Percentiles rank a stretch among this genome's conserved stretches.
phyloP scores from a whole-genome alignment of 495 filamentous ascomycete genomes.

The Elasticomyces elasticus region DNA sequence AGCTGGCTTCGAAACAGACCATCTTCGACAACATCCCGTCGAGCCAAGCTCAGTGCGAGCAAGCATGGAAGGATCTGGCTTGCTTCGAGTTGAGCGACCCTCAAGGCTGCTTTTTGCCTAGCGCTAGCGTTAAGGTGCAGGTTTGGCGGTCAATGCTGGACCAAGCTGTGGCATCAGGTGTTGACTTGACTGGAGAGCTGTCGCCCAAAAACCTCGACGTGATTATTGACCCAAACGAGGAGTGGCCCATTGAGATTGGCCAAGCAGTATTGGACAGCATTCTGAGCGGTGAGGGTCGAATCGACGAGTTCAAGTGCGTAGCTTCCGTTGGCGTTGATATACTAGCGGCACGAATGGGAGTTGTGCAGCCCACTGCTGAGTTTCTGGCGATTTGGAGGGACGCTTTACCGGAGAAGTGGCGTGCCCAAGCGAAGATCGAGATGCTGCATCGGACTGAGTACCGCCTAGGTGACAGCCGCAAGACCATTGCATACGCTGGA shows the following conservation, averaged over 20 bases:
- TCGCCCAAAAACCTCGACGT: constrained; percentile 19
- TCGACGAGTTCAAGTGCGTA: constrained; percentile 33
- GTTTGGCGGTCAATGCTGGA: constrained; percentile 29
- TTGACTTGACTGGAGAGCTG: constrained; percentile 31
- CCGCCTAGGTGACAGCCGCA: constrained; percentile 9
- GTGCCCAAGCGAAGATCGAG: constrained; percentile 39
- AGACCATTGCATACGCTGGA: constrained; percentile 16
- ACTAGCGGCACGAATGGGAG: constrained; percentile 20
- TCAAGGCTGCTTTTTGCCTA: constrained; percentile 25
- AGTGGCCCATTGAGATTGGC: constrained; percentile 35
- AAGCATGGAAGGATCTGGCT: constrained; percentile 27
- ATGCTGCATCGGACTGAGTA: constrained; percentile 32
- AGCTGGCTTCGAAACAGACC: constrained; percentile 10
- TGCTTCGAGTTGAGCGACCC: constrained; percentile 31
- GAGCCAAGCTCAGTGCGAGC: constrained; percentile 31
- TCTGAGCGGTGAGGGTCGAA: constrained; percentile 13
- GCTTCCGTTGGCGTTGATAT: constrained; percentile 39
- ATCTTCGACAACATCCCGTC: constrained; percentile 33
- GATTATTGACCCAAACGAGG: constrained; percentile 3
- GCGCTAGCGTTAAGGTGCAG: constrained; percentile 19
- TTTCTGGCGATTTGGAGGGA: constrained; percentile 49
- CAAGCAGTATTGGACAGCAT: constrained; percentile 30
- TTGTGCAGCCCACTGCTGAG: constrained; percentile 32
- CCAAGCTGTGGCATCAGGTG: constrained; percentile 19
- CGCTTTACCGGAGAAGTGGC: constrained; percentile 49